Evolutionary conservation across 306 rosid species (phyloP).

Genomic region (Rosa rugosa): DNA sequence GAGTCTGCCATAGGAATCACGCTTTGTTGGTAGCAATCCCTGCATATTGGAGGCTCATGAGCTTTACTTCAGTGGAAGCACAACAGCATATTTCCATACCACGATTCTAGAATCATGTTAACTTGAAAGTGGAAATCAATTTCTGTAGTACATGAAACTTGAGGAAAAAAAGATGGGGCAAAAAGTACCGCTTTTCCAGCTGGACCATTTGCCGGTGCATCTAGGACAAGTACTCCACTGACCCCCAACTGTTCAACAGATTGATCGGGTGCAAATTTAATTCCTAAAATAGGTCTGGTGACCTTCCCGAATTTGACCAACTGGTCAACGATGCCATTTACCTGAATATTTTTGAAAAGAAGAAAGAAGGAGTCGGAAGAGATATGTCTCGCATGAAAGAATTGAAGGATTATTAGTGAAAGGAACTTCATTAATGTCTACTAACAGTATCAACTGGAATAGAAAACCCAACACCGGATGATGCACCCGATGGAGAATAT

Average conservation of each 20-base stretch:
- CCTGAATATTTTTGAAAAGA: constrained; percentile 48
- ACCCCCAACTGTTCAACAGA: constrained; percentile 96
- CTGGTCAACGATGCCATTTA: constrained; percentile 93
- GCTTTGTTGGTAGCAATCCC: constrained; percentile 89
- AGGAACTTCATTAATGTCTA: constrained; percentile 14
- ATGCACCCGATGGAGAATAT: constrained; percentile 97
- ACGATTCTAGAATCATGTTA: constrained; percentile 9
- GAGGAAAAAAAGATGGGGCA: constrained; percentile 1
- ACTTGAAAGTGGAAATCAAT: constrained; percentile 10
- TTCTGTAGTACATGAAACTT: background rate
- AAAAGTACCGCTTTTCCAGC: constrained; percentile 90
- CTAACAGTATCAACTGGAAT: constrained; percentile 98
- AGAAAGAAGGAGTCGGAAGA: background rate
- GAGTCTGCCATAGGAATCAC: constrained; percentile 90
- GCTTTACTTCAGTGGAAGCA: background rate
- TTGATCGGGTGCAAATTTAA: constrained; percentile 98
- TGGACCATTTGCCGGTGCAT: constrained; percentile 90
- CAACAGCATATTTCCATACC: background rate
- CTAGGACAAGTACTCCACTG: constrained; percentile 95
- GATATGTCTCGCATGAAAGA: background rate
- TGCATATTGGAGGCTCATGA: constrained; percentile 35
- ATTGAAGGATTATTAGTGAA: constrained; percentile 9
- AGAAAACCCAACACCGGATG: constrained; percentile 98
- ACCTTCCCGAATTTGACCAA: constrained; percentile 94
- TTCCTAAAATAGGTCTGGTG: constrained; percentile 95